These are phyloP conservation scores for Wickerhamomyces chaumierensis DNA, from an alignment of 805 yeast genomes.

Conservation along the genomic window DNA sequence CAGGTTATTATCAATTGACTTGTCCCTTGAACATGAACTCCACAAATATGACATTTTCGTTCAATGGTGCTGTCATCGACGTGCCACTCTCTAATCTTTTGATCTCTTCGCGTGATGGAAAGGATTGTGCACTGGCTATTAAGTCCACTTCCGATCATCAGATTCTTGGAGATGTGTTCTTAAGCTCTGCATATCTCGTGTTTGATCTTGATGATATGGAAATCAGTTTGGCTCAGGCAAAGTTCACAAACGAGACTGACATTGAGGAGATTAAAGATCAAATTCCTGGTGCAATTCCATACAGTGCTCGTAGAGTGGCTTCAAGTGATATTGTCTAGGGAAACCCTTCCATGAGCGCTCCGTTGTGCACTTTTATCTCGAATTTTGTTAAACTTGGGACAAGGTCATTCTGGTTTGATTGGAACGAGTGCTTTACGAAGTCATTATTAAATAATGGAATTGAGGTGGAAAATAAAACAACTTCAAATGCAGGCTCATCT, in stretches of 20 bases:
- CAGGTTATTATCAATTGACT: slow-evolving; percentile 34
- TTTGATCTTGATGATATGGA: slow-evolving; percentile 38
- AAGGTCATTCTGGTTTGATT: too few species aligned
- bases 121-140: slow-evolving; percentile 34
- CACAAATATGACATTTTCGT: slow-evolving; percentile 24
- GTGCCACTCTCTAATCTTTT: slow-evolving; percentile 35
- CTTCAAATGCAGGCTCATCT: too few species aligned
- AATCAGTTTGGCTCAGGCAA: slow-evolving; percentile 37
- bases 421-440: too few species aligned
- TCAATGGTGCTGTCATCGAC: slow-evolving; percentile 43
- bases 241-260: slow-evolving; percentile 22
- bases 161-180: slow-evolving; percentile 42
- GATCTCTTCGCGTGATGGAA: slow-evolving; percentile 13
- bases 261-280: slow-evolving; percentile 23
- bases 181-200: slow-evolving; percentile 41
- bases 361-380: too few species aligned
- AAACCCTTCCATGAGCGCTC: too few species aligned
- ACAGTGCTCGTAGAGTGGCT: too few species aligned
- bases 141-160: slow-evolving; percentile 24
- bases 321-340: too few species aligned
- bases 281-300: background rate
- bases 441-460: too few species aligned
- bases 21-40: slow-evolving; percentile 24
- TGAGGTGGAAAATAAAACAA: too few species aligned
- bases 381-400: too few species aligned